Base-by-base conservation (phyloP, 1,284 basidiomycete genomes). In the Apiotrichum siamense region DNA sequence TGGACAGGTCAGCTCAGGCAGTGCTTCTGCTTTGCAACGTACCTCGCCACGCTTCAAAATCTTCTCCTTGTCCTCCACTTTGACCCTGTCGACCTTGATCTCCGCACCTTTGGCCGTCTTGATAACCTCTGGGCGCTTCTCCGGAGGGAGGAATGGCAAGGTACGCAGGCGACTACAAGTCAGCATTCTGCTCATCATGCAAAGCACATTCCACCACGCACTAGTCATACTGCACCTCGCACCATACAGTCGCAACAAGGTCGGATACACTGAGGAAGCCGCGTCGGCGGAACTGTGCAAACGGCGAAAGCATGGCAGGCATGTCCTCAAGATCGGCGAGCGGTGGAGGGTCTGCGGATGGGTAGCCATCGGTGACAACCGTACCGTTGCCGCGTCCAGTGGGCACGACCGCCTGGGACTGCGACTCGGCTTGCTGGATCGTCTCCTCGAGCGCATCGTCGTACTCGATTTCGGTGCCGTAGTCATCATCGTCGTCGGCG, bases 41-140 rank as follows among this genome's bases (percentile, higher is more conserved):
- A 86, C 87, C 69, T 76, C 76, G 23, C 88, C 87, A 47, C 79
- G 76, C 53, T 78, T 77, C 43, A 82, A 77, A 17, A 76, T 78
- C 32, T 73, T 69, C 50, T 89, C 83, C 56, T 86, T 87, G 43
- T 71, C 69, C 13, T 72, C 73, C 0, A 85, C 85, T 17, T 84
- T 77, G 3, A 75, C 60, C 49, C 80, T 77, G 50, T 82, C 76
- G 0, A 87, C 83, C 2, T 62, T 58, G 51, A 92, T 89, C 26
- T 76, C 75, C 54, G 85, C 87, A 2, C 88, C 88, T 29, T 76
- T 69, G 4, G 77, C 74, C 3, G 84, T 81, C 2, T 73, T 72
- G 60, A 92, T 88, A 0, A 79, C 74, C 6, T 70, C 59, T 0
- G 87, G 86, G 33, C 88, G 78, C 18, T 77, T 53, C 12, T 74